Base-by-base conservation (phyloP, 176 grass and related monocot species). In the Poa pratensis region DNA sequence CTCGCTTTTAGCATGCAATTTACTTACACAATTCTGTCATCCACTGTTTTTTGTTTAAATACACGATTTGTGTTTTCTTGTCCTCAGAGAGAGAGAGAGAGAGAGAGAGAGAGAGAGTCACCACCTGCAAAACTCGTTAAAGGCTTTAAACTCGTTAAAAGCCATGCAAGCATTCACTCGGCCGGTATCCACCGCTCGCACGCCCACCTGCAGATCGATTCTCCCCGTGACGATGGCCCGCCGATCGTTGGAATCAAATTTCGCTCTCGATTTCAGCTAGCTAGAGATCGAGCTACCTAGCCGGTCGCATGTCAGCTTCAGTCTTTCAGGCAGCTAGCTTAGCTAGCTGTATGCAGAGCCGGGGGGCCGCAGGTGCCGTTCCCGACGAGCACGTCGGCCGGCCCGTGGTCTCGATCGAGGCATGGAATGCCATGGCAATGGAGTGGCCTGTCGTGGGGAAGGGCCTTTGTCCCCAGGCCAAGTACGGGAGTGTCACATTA, bases 381-480 rank as follows among this genome's bases (percentile, higher is more conserved):
- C 64, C 79, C 30, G 64, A 69, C 79, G 63, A 42, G 69, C 79
- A 24, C 71, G 70, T 26, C 40, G 69, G 69, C 69, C 11, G 14
- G 63, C 79, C 63, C 48, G 64, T 69, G 64, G 45, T 48, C 64
- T 48, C 64, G 64, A 54, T 37, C 63, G 20, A 32, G 16, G 42
- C 70, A 54, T 43, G 42, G 42, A 43, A 43, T 43, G 42, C 42
- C 42, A 43, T 76, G 74, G 49, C 50, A 76, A 51, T 75, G 71
- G 50, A 17, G 71, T 49, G 42, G 42, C 39, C 10, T 67, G 27
- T 30, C 17, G 40, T 73, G 70, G 23, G 11, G 27, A 22, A 55
- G 32, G 52, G n/a, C 52, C 51, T n/a, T 63, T 75, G 82, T 84
- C 72, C 71, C 43, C 82, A 84, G 52, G 82, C 82, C 46, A 69